Conservation (phyloP, 345 rosid genomes). For the Cardamine resedifolia region DNA sequence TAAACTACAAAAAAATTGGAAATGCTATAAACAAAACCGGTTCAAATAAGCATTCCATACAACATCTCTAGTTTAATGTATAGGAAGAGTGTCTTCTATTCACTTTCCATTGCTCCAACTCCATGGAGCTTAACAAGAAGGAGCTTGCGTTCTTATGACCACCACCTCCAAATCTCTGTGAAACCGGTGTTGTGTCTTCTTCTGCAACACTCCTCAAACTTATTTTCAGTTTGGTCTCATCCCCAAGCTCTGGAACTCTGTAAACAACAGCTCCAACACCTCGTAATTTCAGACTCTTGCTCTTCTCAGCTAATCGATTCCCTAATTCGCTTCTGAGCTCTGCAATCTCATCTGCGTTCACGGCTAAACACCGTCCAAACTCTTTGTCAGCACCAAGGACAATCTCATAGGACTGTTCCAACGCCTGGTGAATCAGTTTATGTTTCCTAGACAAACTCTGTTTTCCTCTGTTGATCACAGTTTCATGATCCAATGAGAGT, state of each 20-base stretch:
- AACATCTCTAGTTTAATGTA: not conserved
- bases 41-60: not conserved
- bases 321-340: conserved; percentile 77
- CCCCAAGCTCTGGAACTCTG: conserved; percentile 56
- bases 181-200: conserved; percentile 65
- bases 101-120: conserved; percentile 59
- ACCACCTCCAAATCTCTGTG: conserved; percentile 65
- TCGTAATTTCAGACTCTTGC: conserved; percentile 47
- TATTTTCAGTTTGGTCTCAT: conserved; percentile 58
- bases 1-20: not conserved
- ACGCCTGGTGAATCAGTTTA: conserved; percentile 51
- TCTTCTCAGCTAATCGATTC: conserved; percentile 61
- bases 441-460: conserved; percentile 50
- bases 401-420: conserved; percentile 55
- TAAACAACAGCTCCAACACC: conserved; percentile 72
- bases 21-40: conserved; percentile 1
- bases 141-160: conserved; percentile 77
- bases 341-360: conserved; percentile 51
- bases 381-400: conserved; percentile 54
- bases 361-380: conserved; percentile 73
- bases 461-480: conserved; percentile 51
- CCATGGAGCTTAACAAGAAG: conserved; percentile 50
- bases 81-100: conserved; percentile 4
- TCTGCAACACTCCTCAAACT: conserved; percentile 61
- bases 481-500: conserved; percentile 57